Percentiles rank a stretch among this genome's conserved stretches.
Conservation (phyloP, 2,329 filamentous ascomycete species). For the Aspergillus sp. region DNA sequence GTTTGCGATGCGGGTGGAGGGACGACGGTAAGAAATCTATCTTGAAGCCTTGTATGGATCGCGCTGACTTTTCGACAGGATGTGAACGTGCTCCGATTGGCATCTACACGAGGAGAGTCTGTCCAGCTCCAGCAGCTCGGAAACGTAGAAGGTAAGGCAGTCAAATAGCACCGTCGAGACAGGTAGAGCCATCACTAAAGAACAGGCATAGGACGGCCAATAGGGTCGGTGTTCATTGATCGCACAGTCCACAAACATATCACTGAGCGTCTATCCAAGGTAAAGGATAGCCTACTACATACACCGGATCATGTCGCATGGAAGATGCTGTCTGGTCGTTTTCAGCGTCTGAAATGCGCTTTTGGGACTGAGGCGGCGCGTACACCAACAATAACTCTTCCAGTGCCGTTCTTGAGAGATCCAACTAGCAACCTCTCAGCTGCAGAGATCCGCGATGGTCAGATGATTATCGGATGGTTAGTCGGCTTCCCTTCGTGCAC, state of each 20-base stretch:
- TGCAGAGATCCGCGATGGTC: conserved; percentile 25
- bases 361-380: conserved; percentile 26
- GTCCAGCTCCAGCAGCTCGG: conserved; percentile 25
- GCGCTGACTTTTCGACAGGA: conserved; percentile 18
- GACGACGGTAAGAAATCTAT: conserved; percentile 30
- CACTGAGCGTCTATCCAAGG: conserved; percentile 17
- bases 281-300: conserved; percentile 16
- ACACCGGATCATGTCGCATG: conserved; percentile 21
- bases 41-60: background rate
- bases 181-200: background rate
- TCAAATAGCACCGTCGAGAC: too few relatives aligned
- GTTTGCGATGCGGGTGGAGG: conserved; percentile 53
- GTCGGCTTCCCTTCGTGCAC: background rate
- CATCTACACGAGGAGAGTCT: conserved; percentile 21
- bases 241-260: conserved; percentile 26
- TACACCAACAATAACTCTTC: conserved; percentile 25
- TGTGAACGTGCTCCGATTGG: conserved; percentile 28
- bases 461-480: conserved; percentile 31
- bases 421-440: conserved; percentile 19
- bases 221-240: conserved; percentile 38
- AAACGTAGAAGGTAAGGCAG: conserved; percentile 21
- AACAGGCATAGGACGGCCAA: conserved; percentile 23
- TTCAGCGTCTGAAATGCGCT: conserved; percentile 32
- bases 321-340: conserved; percentile 30
- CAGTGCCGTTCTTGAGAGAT: conserved; percentile 24